Evolutionary conservation across 1,284 basidiomycete genomes (phyloP).

Genomic region (Moniliophthora roreri): DNA sequence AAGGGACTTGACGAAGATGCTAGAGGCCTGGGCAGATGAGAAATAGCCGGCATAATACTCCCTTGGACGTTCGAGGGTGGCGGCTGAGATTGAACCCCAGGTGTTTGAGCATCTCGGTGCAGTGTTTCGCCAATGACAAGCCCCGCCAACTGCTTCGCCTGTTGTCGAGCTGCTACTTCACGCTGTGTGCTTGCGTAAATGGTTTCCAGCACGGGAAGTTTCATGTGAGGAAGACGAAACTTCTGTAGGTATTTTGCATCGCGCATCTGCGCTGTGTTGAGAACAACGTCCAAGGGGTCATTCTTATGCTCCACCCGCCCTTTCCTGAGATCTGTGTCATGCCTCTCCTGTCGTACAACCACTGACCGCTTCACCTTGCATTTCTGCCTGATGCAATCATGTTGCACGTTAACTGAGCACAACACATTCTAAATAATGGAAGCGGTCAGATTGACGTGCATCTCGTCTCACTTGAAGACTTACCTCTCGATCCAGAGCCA

Average conservation of each 20-base stretch:
- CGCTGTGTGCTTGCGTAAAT: neutral
- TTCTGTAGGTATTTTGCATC: conserved; percentile 6
- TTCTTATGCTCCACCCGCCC: neutral
- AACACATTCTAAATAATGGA: conserved; percentile 1
- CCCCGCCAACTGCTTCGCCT: neutral
- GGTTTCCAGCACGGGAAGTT: neutral
- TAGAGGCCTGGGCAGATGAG: too few relatives aligned
- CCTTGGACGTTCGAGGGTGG: too few relatives aligned
- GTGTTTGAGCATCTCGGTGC: too few relatives aligned
- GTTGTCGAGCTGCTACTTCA: neutral
- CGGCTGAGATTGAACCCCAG: too few relatives aligned
- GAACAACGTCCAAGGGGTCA: neutral
- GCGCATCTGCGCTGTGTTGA: conserved; percentile 10
- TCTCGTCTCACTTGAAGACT: neutral
- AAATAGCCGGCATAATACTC: too few relatives aligned
- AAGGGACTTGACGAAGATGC: too few relatives aligned
- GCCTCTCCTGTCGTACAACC: conserved; percentile 2
- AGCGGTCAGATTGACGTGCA: neutral
- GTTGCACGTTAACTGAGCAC: conserved; percentile 7
- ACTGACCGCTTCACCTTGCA: neutral
- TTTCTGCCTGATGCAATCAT: conserved; percentile 1
- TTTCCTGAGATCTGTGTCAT: neutral
- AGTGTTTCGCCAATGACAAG: neutral
- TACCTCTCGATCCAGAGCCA: neutral
- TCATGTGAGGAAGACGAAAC: neutral